These are phyloP conservation scores for Saccharomycopsis hybrid DNA, from an alignment of 1,139 yeast genomes.

Conservation along the genomic window DNA sequence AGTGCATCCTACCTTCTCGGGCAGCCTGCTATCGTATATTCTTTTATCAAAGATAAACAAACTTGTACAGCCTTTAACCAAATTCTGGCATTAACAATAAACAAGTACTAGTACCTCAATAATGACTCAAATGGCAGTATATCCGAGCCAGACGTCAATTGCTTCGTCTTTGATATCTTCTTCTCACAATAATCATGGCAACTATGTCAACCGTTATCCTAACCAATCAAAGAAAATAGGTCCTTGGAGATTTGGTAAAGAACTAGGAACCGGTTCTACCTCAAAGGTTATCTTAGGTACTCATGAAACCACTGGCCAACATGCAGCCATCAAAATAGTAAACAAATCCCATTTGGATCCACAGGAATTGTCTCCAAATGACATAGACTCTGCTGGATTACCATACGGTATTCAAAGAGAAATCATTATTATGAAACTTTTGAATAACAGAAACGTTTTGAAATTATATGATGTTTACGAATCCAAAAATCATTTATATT, in stretches of 20 bases:
- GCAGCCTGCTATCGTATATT: no score
- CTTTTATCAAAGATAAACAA: no score
- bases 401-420: slow-evolving; percentile 82
- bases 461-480: slow-evolving; percentile 81
- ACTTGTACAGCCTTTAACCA: no score
- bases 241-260: slow-evolving; percentile 76
- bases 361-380: slow-evolving; percentile 24
- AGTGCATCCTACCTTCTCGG: no score
- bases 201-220: slow-evolving; percentile 18
- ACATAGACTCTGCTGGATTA: slow-evolving; percentile 44
- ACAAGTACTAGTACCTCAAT: not conserved
- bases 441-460: slow-evolving; percentile 71
- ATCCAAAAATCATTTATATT: slow-evolving; percentile 64
- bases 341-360: slow-evolving; percentile 50
- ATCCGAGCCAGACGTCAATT: slow-evolving; percentile 28
- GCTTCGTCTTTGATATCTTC: slow-evolving; percentile 28
- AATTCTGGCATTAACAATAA: not conserved
- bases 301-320: slow-evolving; percentile 59
- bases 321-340: slow-evolving; percentile 78
- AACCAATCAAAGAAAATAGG: slow-evolving; percentile 39
- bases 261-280: slow-evolving; percentile 77
- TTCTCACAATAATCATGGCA: slow-evolving; percentile 25
- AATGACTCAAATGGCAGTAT: slow-evolving; percentile 22
- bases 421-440: slow-evolving; percentile 72
- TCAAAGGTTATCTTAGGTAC: slow-evolving; percentile 74